Percentiles rank a stretch among this genome's conserved stretches.
These are phyloP conservation scores for Monosporascus ibericus DNA, from an alignment of 2,329 filamentous ascomycete genomes.

Conservation along the genomic window DNA sequence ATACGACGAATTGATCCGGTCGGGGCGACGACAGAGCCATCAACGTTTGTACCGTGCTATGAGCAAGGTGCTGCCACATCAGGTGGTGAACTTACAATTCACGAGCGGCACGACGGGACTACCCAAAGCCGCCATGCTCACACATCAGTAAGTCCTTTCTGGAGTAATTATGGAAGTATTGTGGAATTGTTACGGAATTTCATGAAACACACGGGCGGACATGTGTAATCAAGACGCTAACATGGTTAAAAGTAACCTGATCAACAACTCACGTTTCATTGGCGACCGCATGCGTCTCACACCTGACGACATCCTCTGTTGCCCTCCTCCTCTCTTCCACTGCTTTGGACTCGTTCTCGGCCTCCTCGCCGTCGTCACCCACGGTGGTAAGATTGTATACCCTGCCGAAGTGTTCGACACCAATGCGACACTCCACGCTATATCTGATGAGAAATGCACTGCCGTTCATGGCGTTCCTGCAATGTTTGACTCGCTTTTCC, in stretches of 20 bases:
- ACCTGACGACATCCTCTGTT: constrained; percentile 64
- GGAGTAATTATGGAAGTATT: too few relatives aligned
- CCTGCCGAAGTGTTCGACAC: constrained; percentile 70
- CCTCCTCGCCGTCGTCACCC: constrained; percentile 64
- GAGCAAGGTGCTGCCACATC: constrained; percentile 52
- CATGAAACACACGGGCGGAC: too few relatives aligned
- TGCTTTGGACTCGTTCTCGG: constrained; percentile 79
- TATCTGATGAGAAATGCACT: constrained; percentile 63
- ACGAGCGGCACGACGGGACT: constrained; percentile 69
- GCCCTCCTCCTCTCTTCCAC: constrained; percentile 78
- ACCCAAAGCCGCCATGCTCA: constrained; percentile 70
- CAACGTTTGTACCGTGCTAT: constrained; percentile 47
- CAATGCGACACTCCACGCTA: constrained; percentile 56
- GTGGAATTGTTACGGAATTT: too few relatives aligned
- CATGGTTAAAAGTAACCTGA: constrained; percentile 34
- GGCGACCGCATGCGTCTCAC: constrained; percentile 69
- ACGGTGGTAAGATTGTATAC: constrained; percentile 71
- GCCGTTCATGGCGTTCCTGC: constrained; percentile 76
- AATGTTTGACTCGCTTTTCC: constrained; percentile 68
- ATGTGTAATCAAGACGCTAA: too few relatives aligned
- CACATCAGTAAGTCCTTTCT: constrained; percentile 40
- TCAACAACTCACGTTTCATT: constrained; percentile 64
- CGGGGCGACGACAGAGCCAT: constrained; percentile 42
- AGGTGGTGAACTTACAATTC: constrained; percentile 70
- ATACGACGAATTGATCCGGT: constrained; percentile 52